These are phyloP conservation scores for Saturnispora sekii DNA, from an alignment of 805 yeast species.

Conservation along the genomic window DNA sequence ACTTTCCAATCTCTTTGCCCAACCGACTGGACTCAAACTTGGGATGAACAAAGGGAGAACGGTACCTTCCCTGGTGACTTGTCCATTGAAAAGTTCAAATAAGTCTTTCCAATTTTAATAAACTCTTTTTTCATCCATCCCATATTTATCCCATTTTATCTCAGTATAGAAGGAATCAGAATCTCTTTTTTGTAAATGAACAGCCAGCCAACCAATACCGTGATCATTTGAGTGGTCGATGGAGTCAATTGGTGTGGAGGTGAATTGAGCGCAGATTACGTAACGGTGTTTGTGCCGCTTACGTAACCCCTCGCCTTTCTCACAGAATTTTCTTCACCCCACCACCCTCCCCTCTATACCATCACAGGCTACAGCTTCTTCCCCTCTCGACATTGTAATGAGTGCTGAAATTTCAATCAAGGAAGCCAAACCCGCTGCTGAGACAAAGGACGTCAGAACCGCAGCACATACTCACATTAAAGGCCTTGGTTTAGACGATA, in stretches of 20 bases:
- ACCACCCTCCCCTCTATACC: too few relatives aligned
- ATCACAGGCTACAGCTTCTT: too few relatives aligned
- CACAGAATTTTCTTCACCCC: too few relatives aligned
- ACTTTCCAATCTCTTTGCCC: slow-evolving; percentile 86
- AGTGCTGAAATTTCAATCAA: neutral
- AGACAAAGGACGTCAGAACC: slow-evolving; percentile 23
- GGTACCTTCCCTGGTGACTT: slow-evolving; percentile 34
- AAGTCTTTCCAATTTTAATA: slow-evolving; percentile 1
- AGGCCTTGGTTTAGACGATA: slow-evolving; percentile 93
- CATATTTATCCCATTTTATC: neutral
- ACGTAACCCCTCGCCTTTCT: too few relatives aligned
- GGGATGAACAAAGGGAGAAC: slow-evolving; percentile 74
- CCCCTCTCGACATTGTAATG: neutral
- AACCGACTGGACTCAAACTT: slow-evolving; percentile 71
- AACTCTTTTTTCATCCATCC: neutral
- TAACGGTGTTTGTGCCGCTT: too few relatives aligned
- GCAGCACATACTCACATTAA: slow-evolving; percentile 98
- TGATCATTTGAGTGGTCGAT: too few relatives aligned
- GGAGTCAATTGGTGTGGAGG: too few relatives aligned
- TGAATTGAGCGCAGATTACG: too few relatives aligned
- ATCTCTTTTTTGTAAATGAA: too few relatives aligned
- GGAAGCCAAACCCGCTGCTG: slow-evolving; percentile 6
- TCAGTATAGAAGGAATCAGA: neutral
- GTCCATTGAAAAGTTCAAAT: slow-evolving; percentile 26
- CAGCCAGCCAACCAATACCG: too few relatives aligned